phyloP scores from a whole-genome alignment of 164 flowering plant species.

The Protea cynaroides region DNA sequence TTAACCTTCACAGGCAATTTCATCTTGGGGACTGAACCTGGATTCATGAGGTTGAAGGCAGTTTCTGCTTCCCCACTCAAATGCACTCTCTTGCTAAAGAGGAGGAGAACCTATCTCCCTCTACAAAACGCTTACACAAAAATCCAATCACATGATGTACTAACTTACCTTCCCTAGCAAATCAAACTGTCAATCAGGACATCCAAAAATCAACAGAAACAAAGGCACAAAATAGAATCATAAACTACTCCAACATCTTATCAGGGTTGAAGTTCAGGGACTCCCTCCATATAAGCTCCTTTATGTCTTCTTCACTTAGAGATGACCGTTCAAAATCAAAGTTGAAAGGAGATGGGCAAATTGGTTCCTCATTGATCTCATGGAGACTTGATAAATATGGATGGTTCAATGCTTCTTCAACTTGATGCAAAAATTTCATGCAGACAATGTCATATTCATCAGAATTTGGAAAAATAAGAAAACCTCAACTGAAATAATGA shows the following conservation, averaged over 20 bases:
- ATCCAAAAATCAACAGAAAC: background rate
- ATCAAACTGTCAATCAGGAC: conserved; percentile 5
- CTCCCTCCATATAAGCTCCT: conserved; percentile 78
- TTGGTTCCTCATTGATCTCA: conserved; percentile 90
- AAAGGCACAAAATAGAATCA: background rate
- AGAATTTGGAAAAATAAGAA: background rate
- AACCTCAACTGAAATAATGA: background rate
- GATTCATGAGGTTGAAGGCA: conserved; percentile 10
- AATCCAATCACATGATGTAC: conserved; percentile 1
- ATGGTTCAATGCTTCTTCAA: conserved; percentile 85
- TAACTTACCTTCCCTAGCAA: conserved; percentile 4
- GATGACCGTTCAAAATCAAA: conserved; percentile 75
- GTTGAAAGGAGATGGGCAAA: conserved; percentile 58
- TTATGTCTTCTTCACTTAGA: conserved; percentile 73
- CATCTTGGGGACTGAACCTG: background rate
- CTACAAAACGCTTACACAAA: conserved; percentile 12
- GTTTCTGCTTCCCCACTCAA: conserved; percentile 1
- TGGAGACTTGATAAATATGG: conserved; percentile 72
- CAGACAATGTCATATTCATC: background rate
- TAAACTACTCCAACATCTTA: conserved; percentile 9
- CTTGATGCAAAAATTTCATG: conserved; percentile 22
- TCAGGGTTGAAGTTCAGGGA: conserved; percentile 58
- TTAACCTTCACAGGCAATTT: too few species aligned
- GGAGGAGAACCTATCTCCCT: conserved; percentile 16
- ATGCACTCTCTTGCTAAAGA: background rate